Conservation (phyloP, 306 rosid genomes). For the Fagus sylvatica region DNA sequence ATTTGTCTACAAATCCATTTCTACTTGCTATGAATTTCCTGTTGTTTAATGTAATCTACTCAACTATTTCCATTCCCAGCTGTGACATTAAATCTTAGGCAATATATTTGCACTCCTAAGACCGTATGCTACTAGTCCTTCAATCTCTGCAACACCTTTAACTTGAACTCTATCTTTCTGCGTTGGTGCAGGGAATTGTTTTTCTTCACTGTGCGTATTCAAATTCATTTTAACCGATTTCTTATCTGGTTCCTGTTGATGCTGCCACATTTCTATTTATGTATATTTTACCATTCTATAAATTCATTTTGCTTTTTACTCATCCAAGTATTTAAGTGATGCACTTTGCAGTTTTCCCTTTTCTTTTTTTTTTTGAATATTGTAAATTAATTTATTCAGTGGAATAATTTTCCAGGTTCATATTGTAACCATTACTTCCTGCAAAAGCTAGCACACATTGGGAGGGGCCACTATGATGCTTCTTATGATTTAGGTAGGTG, state of each 20-base stretch:
- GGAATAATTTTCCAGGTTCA: constrained; percentile 54
- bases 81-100: background rate
- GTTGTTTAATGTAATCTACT: background rate
- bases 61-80: background rate
- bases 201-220: background rate
- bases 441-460: constrained; percentile 82
- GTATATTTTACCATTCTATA: background rate
- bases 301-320: background rate
- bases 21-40: background rate
- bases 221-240: background rate
- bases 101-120: background rate
- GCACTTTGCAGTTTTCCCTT: background rate
- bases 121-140: background rate
- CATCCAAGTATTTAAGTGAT: background rate
- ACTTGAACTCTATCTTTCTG: background rate
- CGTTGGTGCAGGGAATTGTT: constrained; percentile 2
- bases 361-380: background rate
- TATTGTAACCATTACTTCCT: constrained; percentile 90
- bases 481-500: constrained; percentile 68
- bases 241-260: background rate
- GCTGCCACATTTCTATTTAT: background rate
- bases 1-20: background rate
- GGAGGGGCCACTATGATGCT: constrained; percentile 71
- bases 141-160: background rate
- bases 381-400: constrained; percentile 14